phyloP scores from a whole-genome alignment of 768 basidiomycete genomes.

The Sarcomyxa edulis region DNA sequence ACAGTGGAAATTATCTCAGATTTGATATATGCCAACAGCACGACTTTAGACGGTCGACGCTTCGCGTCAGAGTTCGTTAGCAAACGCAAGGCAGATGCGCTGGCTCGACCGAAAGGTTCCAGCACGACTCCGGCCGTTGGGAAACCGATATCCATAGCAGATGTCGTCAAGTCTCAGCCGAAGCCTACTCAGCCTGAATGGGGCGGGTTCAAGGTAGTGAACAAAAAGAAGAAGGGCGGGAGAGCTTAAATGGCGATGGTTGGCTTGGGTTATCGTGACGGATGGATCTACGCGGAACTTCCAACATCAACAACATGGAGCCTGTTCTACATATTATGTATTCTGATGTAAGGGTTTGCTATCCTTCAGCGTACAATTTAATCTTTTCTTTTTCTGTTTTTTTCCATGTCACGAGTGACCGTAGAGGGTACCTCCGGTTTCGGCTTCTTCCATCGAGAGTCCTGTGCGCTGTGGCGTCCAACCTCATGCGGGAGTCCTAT shows the following conservation, averaged over 20 bases:
- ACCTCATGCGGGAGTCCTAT: no score
- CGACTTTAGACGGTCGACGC: constrained; percentile 90
- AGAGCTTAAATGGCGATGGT: constrained; percentile 36
- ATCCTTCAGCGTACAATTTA: no score
- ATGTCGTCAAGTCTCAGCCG: constrained; percentile 87
- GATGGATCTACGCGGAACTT: no score
- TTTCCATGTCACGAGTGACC: no score
- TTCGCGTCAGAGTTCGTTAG: constrained; percentile 91
- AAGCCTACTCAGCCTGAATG: constrained; percentile 74
- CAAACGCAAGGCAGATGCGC: constrained; percentile 81
- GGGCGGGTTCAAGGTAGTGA: constrained; percentile 88
- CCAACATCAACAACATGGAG: no score
- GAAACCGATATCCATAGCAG: constrained; percentile 72
- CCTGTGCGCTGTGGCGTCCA: no score
- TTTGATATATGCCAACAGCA: constrained; percentile 89
- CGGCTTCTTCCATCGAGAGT: no score
- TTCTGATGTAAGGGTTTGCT: no score
- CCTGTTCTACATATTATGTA: no score
- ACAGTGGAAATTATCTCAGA: constrained; percentile 93
- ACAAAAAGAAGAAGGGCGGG: constrained; percentile 89
- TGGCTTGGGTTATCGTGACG: no score
- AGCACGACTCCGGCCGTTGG: constrained; percentile 28
- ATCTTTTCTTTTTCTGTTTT: no score
- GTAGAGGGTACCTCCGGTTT: no score
- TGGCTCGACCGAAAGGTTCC: constrained; percentile 40